Evolutionary conservation across 257 asterid genomes (phyloP).

Genomic region (Voacanga thouarsii): DNA sequence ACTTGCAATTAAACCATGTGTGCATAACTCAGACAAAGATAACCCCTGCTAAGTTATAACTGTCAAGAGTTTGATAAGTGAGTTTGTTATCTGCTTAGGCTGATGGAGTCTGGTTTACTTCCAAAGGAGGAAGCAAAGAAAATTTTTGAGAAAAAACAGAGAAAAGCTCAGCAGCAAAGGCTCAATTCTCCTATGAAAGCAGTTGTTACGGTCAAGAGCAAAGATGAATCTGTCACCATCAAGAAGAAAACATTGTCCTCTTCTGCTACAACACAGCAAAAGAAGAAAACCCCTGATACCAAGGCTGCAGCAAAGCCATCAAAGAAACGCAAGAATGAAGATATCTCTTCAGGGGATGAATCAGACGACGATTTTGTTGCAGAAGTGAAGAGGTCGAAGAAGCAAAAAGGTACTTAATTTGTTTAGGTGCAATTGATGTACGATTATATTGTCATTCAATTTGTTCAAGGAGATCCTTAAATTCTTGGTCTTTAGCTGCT

Average conservation of each 20-base stretch:
- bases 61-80: neutral
- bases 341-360: constrained; percentile 41
- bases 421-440: neutral
- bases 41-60: neutral
- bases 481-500: neutral
- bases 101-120: constrained; percentile 97
- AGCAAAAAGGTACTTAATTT: constrained; percentile 34
- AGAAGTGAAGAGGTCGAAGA: constrained; percentile 32
- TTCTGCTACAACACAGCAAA: constrained; percentile 29
- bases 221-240: constrained; percentile 24
- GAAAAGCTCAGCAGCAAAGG: constrained; percentile 51
- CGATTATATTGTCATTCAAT: neutral
- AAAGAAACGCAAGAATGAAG: constrained; percentile 50
- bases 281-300: constrained; percentile 45
- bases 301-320: constrained; percentile 39
- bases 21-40: neutral
- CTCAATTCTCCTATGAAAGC: constrained; percentile 65
- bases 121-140: constrained; percentile 66
- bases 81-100: constrained; percentile 38
- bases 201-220: constrained; percentile 53
- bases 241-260: constrained; percentile 38
- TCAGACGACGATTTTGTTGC: constrained; percentile 54
- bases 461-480: neutral
- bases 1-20: neutral
- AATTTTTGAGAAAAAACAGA: constrained; percentile 65